These are phyloP conservation scores for Cruciata laevipes DNA, from an alignment of 257 asterid genomes.

Conservation along the genomic window DNA sequence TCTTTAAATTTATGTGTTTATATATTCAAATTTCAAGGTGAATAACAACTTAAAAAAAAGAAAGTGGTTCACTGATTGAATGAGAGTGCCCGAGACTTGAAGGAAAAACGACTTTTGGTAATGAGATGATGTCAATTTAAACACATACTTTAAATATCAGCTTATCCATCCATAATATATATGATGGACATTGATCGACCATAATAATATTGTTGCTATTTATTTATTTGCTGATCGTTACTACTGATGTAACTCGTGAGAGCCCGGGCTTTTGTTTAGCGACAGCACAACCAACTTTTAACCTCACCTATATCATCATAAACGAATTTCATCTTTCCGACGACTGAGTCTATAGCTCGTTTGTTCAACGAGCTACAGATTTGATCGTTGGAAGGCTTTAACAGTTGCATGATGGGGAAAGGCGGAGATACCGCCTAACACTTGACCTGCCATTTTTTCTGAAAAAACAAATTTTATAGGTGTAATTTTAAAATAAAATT, in stretches of 20 bases:
- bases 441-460: too few species aligned
- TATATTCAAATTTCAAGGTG: not conserved
- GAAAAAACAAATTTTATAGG: too few species aligned
- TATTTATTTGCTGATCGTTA: not conserved
- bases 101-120: not conserved
- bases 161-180: slow-evolving; percentile 1
- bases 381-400: too few species aligned
- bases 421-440: too few species aligned
- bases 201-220: not conserved
- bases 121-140: not conserved
- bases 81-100: not conserved
- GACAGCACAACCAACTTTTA: not conserved
- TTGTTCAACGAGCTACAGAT: too few species aligned
- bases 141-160: not conserved
- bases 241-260: not conserved
- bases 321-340: too few species aligned
- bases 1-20: too few species aligned
- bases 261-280: not conserved
- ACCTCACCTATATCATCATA: too few species aligned
- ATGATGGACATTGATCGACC: not conserved
- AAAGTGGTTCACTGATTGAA: not conserved
- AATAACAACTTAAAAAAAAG: too few species aligned
- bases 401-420: not conserved
- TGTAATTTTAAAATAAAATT: too few species aligned
- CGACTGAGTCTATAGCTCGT: too few species aligned